Evolutionary conservation across 1,284 basidiomycete genomes (phyloP).

Genomic region (Malassezia brasiliensis): DNA sequence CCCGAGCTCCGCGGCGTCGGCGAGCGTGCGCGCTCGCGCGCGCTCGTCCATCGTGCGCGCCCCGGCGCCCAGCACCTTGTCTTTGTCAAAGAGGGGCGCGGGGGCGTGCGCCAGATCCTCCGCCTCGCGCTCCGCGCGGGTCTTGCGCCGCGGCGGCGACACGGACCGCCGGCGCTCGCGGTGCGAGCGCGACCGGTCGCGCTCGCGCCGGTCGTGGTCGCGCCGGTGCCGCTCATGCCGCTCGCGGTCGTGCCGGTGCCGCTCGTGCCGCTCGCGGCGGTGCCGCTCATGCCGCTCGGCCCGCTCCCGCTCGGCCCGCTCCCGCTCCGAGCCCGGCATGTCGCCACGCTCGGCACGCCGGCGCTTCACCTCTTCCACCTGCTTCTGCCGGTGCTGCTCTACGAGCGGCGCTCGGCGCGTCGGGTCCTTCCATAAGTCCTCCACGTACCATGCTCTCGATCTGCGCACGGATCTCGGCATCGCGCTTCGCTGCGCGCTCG

Average conservation of each 20-base stretch:
- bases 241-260: background rate
- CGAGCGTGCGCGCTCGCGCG: conserved; percentile 9
- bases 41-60: conserved; percentile 18
- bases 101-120: conserved; percentile 2
- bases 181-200: background rate
- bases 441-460: conserved; percentile 1
- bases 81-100: conserved; percentile 12
- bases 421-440: background rate
- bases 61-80: conserved; percentile 16
- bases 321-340: background rate
- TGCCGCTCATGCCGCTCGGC: background rate
- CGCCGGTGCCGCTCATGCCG: background rate
- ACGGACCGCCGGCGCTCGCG: background rate
- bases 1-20: conserved; percentile 7
- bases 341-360: background rate
- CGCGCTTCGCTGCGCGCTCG: conserved; percentile 5
- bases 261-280: background rate
- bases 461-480: conserved; percentile 9
- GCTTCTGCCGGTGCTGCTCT: conserved; percentile 9
- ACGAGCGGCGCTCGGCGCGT: conserved; percentile 1
- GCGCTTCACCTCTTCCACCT: background rate
- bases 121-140: conserved; percentile 14
- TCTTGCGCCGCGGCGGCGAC: conserved; percentile 9
- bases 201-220: background rate
- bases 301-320: background rate